Conservation (phyloP, 345 rosid species). For the Salix caprea region DNA sequence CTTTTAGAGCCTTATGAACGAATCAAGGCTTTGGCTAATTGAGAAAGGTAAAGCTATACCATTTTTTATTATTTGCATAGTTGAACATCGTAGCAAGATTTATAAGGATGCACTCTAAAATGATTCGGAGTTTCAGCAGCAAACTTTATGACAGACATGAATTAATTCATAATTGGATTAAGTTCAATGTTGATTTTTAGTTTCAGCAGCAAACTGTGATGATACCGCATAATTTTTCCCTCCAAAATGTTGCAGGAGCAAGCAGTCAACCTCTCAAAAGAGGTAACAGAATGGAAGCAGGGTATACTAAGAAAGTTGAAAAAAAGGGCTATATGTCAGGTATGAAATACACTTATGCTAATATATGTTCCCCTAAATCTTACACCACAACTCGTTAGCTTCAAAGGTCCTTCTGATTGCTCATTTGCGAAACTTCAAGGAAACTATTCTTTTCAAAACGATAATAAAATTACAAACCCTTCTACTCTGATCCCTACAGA, state of each 20-base stretch:
- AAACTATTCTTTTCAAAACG: too few relatives aligned
- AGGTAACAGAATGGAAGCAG: background rate
- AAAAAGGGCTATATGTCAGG: background rate
- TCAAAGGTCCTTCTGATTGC: too few relatives aligned
- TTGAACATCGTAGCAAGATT: background rate
- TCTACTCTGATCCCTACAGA: too few relatives aligned
- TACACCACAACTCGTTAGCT: background rate
- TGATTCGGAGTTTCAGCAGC: background rate
- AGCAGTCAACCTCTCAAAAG: background rate
- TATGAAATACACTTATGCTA: background rate
- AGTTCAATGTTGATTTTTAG: too few relatives aligned
- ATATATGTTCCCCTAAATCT: too few relatives aligned
- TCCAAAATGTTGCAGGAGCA: background rate
- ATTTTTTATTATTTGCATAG: background rate
- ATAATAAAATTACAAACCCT: too few relatives aligned
- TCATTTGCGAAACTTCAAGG: too few relatives aligned
- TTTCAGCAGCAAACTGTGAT: background rate
- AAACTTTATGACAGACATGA: background rate
- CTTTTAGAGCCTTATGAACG: background rate
- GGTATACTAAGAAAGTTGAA: too few relatives aligned
- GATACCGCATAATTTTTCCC: background rate
- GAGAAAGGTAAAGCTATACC: background rate
- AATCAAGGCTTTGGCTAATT: background rate
- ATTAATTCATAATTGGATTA: too few relatives aligned
- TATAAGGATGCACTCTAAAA: background rate